Evolutionary conservation across 2,329 filamentous ascomycete species (phyloP).

Genomic region (Aspergillus quadricinctus): DNA sequence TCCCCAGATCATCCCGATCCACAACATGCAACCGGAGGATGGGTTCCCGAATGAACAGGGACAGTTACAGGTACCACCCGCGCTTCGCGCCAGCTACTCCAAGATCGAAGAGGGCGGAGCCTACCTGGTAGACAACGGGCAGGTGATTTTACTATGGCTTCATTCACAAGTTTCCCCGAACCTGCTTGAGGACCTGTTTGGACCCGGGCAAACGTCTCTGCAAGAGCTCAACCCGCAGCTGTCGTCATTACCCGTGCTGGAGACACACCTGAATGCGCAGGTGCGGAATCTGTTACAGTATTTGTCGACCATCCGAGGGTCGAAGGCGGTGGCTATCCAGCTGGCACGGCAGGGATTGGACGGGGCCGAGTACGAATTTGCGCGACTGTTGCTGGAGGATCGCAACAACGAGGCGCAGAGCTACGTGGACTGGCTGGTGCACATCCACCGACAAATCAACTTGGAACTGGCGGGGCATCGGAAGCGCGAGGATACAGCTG

Average conservation of each 20-base stretch:
- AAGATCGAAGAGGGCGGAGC: conserved; percentile 88
- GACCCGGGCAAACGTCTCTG: conserved; percentile 65
- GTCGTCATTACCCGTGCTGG: conserved; percentile 73
- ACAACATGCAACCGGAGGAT: conserved; percentile 81
- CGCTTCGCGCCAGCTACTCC: conserved; percentile 77
- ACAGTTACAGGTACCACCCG: conserved; percentile 76
- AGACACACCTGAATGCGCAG: conserved; percentile 92
- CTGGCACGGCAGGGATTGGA: conserved; percentile 89
- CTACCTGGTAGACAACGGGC: conserved; percentile 93
- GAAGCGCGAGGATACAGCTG: conserved; percentile 42
- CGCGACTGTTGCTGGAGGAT: conserved; percentile 83
- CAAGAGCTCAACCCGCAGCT: conserved; percentile 77
- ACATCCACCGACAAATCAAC: conserved; percentile 88
- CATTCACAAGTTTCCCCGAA: conserved; percentile 91
- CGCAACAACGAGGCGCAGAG: conserved; percentile 96
- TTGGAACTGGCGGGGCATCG: conserved; percentile 63
- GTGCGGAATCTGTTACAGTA: conserved; percentile 91
- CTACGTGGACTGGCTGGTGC: conserved; percentile 97
- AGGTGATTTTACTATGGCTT: conserved; percentile 86
- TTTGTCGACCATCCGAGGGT: conserved; percentile 71
- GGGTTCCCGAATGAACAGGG: conserved; percentile 92
- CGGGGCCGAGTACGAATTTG: conserved; percentile 95
- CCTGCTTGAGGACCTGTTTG: conserved; percentile 84
- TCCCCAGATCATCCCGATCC: conserved; percentile 84
- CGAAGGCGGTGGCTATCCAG: conserved; percentile 84